phyloP scores from a whole-genome alignment of 768 basidiomycete species.

The Hysterangium stoloniferum region DNA sequence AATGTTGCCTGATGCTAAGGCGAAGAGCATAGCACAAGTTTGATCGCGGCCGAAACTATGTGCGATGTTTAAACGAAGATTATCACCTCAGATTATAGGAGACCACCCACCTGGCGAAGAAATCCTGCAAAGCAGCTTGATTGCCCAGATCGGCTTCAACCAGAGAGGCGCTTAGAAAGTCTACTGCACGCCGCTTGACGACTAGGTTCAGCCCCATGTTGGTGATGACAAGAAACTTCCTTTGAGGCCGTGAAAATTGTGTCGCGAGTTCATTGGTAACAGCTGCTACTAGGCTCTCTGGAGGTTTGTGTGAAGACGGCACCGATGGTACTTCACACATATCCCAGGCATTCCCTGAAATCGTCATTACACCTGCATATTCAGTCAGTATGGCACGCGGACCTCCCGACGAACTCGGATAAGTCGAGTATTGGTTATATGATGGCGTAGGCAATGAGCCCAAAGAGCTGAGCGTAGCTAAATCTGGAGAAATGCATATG shows the following conservation, averaged over 20 bases:
- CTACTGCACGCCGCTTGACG: slow-evolving; percentile 73
- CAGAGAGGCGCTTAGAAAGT: slow-evolving; percentile 55
- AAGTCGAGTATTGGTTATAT: slow-evolving; percentile 30
- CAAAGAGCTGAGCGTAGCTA: slow-evolving; percentile 61
- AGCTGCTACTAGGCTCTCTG: slow-evolving; percentile 38
- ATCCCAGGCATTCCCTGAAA: slow-evolving; percentile 81
- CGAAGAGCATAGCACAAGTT: slow-evolving; percentile 86
- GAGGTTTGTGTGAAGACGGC: slow-evolving; percentile 25
- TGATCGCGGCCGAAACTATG: slow-evolving; percentile 85
- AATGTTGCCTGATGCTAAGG: slow-evolving; percentile 77
- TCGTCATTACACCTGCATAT: slow-evolving; percentile 65
- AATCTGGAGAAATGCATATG: slow-evolving; percentile 67
- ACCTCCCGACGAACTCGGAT: slow-evolving; percentile 34
- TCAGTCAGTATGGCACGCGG: slow-evolving; percentile 66
- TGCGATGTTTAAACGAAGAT: background rate
- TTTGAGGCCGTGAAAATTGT: slow-evolving; percentile 67
- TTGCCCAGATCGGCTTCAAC: slow-evolving; percentile 11
- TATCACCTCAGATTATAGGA: background rate
- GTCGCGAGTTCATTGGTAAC: slow-evolving; percentile 74
- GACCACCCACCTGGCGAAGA: slow-evolving; percentile 8
- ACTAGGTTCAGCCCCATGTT: slow-evolving; percentile 81
- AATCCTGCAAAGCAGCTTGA: slow-evolving; percentile 10
- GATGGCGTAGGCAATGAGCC: slow-evolving; percentile 50
- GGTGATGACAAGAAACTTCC: slow-evolving; percentile 82
- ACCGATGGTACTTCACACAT: slow-evolving; percentile 50